Evolutionary conservation across 805 yeast species (phyloP), one percentile per base, ranked within the genome.

Genomic region (Tetrapisispora taiwanensis): DNA sequence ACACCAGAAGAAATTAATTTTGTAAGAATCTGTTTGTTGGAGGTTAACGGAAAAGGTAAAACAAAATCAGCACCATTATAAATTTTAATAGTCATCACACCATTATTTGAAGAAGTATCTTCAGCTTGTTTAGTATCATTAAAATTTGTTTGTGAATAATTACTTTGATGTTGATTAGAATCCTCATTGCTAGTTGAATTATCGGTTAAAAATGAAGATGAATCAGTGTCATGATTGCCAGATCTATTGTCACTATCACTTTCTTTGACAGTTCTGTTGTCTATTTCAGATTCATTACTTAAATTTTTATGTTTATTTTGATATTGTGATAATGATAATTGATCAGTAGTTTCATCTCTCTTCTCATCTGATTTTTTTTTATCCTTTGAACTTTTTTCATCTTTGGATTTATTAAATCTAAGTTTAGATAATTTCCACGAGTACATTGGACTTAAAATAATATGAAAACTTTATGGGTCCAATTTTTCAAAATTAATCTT

Each of bases 51-150:
- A 39, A 81, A 75, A 4, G 95, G 95, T 37, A 87, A 70, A 41
- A 71, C 70, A 49, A 86, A 72, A 43, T 77, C 74, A 45, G 74
- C 71, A 19, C 88, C 83, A 30, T 76, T 74, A 56, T 84, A 84
- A n/a, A 86, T 73, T 56, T 84, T 83, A 27, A 86, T 79, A 0
- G 87, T 81, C 49, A 86, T 70, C 31, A 84, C 66, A 1, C 95
- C 95, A 0, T 90, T 15, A 14, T 13, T 34, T 24, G 31, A 27
- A 3, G 43, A 27, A 5, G 24, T 14, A n/a, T 33, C 13, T 4
- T 10, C 14, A 34, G 39, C 12, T 31, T 22, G 24, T n/a, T 17
- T 32, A 15, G 10, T 32, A 18, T 17, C 31, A 9, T 14, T 27
- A 26, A 9, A 2, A 18, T 28, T 27, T 17, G 32, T 3, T 12